Base-by-base conservation (phyloP, 352 stramenopile genomes). In the Pythium dissimile region DNA sequence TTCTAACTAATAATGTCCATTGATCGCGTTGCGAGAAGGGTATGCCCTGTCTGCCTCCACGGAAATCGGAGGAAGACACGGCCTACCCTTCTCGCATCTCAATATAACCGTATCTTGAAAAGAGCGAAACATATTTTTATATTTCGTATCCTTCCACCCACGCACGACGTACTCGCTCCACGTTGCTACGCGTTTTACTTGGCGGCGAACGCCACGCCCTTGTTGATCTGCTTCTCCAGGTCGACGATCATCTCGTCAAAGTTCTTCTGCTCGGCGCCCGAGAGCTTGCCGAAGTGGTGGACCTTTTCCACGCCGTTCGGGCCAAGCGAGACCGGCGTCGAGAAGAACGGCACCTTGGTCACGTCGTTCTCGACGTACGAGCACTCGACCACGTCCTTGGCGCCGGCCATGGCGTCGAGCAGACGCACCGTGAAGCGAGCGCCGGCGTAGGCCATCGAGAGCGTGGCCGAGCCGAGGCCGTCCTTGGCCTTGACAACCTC, bases 391-490 rank as follows among this genome's bases (percentile, higher is more conserved):
- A 99, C 79, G 66, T 94, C 84, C 67, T 97, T 88, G 58, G 91
- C 89, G 41, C 97, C 97, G 65, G 88, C 84, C 65, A 99, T 92
- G 49, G 96, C 97, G 64, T 97, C 89, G 20, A 99, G 73, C 5
- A 99, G 84, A 61, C 81, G 84, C 24, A 84, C 42, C 7, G 86
- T 87, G 79, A 99, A 99, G 60, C 97, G 66, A 10, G 95, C 97
- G 32, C 95, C 97, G 28, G 97, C 97, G 74, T 99, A 99, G 4
- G 97, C 97, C 97, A 99, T 99, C 45, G 89, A 98, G 35, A 99
- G 88, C 50, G 97, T 99, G 55, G 97, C 97, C 63, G 92, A 99
- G 38, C 97, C 97, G 32, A 95, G 86, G 59, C 97, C 97, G 56
- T 98, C 95, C 92, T 99, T 95, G 44, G 84, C 82, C 64, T 95